Evolutionary conservation across 2,329 filamentous ascomycete genomes (phyloP).

Genomic region (Neophaeococcomyces aloes): DNA sequence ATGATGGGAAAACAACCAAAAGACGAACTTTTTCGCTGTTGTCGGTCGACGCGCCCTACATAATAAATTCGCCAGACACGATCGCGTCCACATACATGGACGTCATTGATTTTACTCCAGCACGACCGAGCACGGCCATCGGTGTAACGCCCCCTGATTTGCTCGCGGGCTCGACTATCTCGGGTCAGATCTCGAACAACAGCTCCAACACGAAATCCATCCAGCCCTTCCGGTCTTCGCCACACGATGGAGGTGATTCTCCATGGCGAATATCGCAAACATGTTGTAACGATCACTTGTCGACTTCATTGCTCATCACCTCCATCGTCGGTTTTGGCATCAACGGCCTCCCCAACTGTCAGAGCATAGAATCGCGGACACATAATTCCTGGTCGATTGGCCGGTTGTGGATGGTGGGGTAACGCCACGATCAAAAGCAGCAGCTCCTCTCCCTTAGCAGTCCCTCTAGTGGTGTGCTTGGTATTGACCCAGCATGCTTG

Average conservation of each 20-base stretch:
- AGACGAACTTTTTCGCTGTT: background rate
- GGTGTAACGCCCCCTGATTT: too few species aligned
- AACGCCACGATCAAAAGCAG: too few species aligned
- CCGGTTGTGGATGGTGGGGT: too few species aligned
- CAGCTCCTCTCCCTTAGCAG: too few species aligned
- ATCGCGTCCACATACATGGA: too few species aligned
- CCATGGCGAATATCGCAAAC: background rate
- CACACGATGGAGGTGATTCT: background rate
- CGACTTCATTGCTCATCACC: background rate
- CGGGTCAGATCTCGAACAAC: background rate
- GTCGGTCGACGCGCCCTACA: background rate
- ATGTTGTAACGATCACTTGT: background rate
- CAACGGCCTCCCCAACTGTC: too few species aligned
- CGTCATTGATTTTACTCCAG: too few species aligned
- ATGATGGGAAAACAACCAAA: background rate
- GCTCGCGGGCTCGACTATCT: background rate
- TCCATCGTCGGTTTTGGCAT: too few species aligned
- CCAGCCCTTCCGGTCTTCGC: background rate
- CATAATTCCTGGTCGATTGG: too few species aligned
- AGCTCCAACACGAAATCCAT: conserved; percentile 1
- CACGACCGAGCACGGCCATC: too few species aligned
- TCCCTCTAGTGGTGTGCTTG: background rate
- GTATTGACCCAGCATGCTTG: conserved; percentile 6
- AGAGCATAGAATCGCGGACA: too few species aligned
- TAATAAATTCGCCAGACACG: background rate